These are phyloP conservation scores for Fusarium avenaceum DNA, from an alignment of 2,329 filamentous ascomycete species.

Conservation along the genomic window DNA sequence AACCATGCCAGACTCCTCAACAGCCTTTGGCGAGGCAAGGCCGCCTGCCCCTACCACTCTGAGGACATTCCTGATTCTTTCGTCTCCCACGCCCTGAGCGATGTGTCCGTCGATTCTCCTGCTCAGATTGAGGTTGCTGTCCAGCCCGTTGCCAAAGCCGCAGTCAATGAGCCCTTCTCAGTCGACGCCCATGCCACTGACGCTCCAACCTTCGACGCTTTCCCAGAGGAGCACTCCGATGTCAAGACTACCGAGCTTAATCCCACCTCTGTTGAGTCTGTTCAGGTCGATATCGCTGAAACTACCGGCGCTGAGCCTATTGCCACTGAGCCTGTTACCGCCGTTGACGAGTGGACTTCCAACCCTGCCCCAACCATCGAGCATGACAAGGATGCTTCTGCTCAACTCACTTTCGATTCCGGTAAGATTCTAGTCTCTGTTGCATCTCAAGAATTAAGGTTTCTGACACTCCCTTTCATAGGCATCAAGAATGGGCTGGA, in stretches of 20 bases:
- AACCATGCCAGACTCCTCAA: slow-evolving; percentile 2
- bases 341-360: background rate
- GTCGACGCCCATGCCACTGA: background rate
- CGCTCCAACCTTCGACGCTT: too few relatives aligned
- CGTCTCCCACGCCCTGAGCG: too few relatives aligned
- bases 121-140: background rate
- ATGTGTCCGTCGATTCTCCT: background rate
- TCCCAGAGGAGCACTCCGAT: too few relatives aligned
- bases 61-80: background rate
- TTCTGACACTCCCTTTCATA: slow-evolving; percentile 10
- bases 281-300: background rate
- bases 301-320: background rate
- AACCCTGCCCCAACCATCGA: too few relatives aligned
- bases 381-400: background rate
- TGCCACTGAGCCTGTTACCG: background rate
- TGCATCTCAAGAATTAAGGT: accelerated
- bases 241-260: too few relatives aligned
- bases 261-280: background rate
- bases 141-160: background rate
- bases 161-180: too few relatives aligned
- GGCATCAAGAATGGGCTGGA: slow-evolving; percentile 8
- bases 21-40: slow-evolving; percentile 23
- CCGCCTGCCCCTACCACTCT: slow-evolving; percentile 26
- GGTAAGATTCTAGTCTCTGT: background rate
- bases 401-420: background rate